A percentile compares a stretch with the other conserved stretches of the same genome.
Conservation (phyloP, 176 grass and related monocot genomes). For the Rhipidocladum racemiflorum region DNA sequence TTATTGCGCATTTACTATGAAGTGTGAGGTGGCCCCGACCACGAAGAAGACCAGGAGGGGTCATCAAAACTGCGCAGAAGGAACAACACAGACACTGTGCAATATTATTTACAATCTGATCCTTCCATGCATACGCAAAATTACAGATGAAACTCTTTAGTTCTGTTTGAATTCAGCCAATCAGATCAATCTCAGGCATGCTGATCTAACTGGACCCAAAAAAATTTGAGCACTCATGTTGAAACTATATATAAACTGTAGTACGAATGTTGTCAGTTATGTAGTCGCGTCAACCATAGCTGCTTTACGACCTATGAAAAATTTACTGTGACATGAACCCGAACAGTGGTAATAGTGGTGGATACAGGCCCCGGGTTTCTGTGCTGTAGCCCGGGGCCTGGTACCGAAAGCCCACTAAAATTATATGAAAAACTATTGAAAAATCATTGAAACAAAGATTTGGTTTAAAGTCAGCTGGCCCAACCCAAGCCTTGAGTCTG, state of each 20-base stretch:
- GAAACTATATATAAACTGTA: background rate
- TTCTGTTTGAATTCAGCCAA: background rate
- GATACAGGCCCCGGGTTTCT: too few species aligned
- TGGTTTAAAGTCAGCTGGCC: too few species aligned
- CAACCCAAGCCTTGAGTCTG: too few species aligned
- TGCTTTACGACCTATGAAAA: background rate
- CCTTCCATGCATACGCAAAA: background rate
- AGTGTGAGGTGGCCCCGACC: background rate
- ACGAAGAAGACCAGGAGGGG: background rate
- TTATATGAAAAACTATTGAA: too few species aligned
- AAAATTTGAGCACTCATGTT: background rate
- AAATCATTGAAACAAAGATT: too few species aligned
- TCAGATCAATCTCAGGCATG: background rate
- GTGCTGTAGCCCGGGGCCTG: too few species aligned
- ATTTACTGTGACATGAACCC: background rate
- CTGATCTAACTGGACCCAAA: background rate
- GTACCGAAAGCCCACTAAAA: too few species aligned
- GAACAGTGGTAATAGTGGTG: background rate
- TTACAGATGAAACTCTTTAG: background rate
- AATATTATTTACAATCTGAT: background rate
- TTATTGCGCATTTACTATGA: constrained; percentile 2
- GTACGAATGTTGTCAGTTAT: background rate
- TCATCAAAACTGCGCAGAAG: background rate
- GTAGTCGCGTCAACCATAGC: background rate
- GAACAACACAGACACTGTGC: background rate